These are phyloP conservation scores for Cicer yamashitae DNA, from an alignment of 306 rosid genomes.

Conservation along the genomic window DNA sequence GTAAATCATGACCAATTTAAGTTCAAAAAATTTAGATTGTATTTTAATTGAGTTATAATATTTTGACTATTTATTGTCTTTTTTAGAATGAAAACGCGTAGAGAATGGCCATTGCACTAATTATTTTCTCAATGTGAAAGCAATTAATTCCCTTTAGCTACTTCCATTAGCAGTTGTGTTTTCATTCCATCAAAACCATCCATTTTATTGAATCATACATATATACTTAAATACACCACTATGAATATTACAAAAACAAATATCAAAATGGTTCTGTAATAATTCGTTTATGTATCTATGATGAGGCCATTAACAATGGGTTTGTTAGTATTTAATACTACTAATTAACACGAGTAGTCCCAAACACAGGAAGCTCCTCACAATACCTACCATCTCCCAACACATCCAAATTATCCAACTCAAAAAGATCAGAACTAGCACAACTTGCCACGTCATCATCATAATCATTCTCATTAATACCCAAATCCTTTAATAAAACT, in stretches of 20 bases:
- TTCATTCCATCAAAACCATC: background rate
- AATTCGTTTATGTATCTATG: background rate
- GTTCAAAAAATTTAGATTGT: too few species aligned
- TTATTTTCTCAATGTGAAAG: too few species aligned
- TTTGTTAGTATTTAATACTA: conserved; percentile 50
- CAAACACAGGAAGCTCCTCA: conserved; percentile 95
- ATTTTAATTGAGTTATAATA: too few species aligned
- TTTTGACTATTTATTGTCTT: too few species aligned
- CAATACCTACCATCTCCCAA: conserved; percentile 58
- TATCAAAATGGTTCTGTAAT: conserved; percentile 28
- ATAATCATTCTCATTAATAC: background rate
- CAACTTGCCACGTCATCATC: conserved; percentile 72
- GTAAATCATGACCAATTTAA: too few species aligned
- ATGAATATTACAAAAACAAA: background rate
- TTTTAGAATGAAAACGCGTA: too few species aligned
- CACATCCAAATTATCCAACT: conserved; percentile 73
- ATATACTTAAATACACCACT: conserved; percentile 7
- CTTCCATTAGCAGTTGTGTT: too few species aligned
- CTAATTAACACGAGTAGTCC: conserved; percentile 61
- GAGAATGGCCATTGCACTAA: too few species aligned
- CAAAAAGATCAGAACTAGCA: conserved; percentile 96
- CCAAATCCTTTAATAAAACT: conserved; percentile 45
- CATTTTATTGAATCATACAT: conserved; percentile 5
- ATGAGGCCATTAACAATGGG: conserved; percentile 66
- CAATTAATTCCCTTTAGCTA: too few species aligned